These are phyloP conservation scores for Sideroxylon spinosum DNA, from an alignment of 179 eudicot species.

Conservation along the genomic window DNA sequence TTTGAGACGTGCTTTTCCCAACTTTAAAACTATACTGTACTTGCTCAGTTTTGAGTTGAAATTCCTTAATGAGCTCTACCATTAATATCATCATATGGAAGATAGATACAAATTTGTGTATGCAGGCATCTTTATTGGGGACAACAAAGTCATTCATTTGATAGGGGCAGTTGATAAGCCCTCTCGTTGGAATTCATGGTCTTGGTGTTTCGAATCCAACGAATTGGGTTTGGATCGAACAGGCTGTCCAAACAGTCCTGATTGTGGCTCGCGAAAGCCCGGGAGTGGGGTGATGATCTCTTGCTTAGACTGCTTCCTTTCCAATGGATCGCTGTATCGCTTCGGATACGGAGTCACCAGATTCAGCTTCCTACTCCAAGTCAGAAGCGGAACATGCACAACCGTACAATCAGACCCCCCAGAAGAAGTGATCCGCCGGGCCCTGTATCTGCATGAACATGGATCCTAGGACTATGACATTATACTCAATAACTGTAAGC, in stretches of 20 bases:
- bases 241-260: conserved; percentile 41
- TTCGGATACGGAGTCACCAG: conserved; percentile 53
- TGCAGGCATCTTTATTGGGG: conserved; percentile 60
- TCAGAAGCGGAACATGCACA: conserved; percentile 59
- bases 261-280: conserved; percentile 50
- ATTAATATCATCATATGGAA: background rate
- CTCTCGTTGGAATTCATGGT: conserved; percentile 15
- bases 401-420: conserved; percentile 52
- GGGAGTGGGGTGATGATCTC: conserved; percentile 53
- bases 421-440: conserved; percentile 51
- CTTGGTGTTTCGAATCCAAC: conserved; percentile 22
- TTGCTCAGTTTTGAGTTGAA: background rate
- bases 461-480: conserved; percentile 55
- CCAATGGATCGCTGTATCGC: conserved; percentile 44
- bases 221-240: conserved; percentile 19
- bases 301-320: conserved; percentile 62
- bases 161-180: conserved; percentile 29
- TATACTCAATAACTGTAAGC: conserved; percentile 59
- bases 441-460: conserved; percentile 51
- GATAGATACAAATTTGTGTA: background rate
- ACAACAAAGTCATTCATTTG: conserved; percentile 61
- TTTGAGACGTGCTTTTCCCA: no score
- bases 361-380: conserved; percentile 37
- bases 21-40: background rate
- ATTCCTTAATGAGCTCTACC: background rate